Percentiles rank a stretch among this genome's conserved stretches.
phyloP scores from a whole-genome alignment of 805 yeast species.

The Millerozyma miso region DNA sequence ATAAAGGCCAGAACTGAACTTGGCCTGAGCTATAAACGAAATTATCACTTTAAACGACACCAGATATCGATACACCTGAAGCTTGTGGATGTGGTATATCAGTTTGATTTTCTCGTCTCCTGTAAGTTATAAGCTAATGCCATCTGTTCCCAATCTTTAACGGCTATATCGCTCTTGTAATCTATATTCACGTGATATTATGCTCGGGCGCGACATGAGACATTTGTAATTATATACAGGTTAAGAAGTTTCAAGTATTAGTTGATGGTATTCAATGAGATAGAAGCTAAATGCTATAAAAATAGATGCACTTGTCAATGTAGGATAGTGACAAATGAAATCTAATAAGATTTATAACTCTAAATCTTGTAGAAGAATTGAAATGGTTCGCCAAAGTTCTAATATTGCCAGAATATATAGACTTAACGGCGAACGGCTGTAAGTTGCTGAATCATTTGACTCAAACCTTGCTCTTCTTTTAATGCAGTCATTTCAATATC shows the following conservation, averaged over 20 bases:
- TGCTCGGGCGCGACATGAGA: neutral
- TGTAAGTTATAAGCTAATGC: too few relatives aligned
- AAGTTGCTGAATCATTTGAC: slow-evolving; percentile 18
- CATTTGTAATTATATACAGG: too few relatives aligned
- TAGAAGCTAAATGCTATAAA: neutral
- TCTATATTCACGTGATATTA: too few relatives aligned
- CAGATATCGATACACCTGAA: too few relatives aligned
- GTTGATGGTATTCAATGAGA: neutral
- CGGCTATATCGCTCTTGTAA: neutral
- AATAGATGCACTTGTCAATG: too few relatives aligned
- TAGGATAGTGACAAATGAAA: too few relatives aligned
- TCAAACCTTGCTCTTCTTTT: slow-evolving; percentile 31
- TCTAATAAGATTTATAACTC: too few relatives aligned
- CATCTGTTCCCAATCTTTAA: neutral
- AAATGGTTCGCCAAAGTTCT: neutral
- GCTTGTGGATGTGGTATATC: too few relatives aligned
- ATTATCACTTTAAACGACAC: too few relatives aligned
- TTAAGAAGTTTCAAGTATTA: neutral
- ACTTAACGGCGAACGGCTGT: slow-evolving; percentile 1
- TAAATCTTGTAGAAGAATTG: slow-evolving; percentile 1
- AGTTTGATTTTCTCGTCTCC: too few relatives aligned
- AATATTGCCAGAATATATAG: neutral
- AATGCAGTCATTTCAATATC: slow-evolving; percentile 31
- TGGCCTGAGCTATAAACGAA: too few relatives aligned
- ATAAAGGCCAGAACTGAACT: too few relatives aligned